These are phyloP conservation scores for Volutella citrinella DNA, from an alignment of 2,329 filamentous ascomycete genomes.

Conservation along the genomic window DNA sequence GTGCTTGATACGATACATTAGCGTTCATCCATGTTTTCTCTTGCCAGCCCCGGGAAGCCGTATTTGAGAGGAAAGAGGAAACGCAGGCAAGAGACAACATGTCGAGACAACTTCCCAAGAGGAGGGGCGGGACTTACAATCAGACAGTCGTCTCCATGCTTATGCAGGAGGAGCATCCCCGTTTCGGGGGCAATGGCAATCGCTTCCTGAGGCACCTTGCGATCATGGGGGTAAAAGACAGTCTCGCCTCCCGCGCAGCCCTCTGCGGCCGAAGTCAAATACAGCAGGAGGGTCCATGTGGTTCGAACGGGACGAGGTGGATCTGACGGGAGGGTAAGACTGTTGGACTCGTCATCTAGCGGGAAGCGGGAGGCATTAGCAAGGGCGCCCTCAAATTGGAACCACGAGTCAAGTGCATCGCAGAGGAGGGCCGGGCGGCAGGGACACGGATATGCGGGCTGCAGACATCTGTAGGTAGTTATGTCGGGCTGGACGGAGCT, in stretches of 20 bases:
- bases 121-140: conserved; percentile 47
- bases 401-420: no score
- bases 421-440: no score
- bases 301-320: conserved; percentile 47
- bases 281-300: conserved; percentile 89
- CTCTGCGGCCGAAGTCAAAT: conserved; percentile 72
- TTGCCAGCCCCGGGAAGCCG: no score
- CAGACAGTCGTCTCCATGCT: conserved; percentile 85
- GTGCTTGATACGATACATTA: conserved; percentile 50
- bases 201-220: conserved; percentile 55
- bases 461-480: no score
- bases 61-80: no score
- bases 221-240: conserved; percentile 78
- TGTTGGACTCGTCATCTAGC: conserved; percentile 83
- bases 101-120: conserved; percentile 2
- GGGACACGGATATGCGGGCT: no score
- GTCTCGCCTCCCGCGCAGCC: conserved; percentile 85
- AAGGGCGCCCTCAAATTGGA: no score
- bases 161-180: conserved; percentile 84
- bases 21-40: no score
- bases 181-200: conserved; percentile 73
- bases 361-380: conserved; percentile 8
- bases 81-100: conserved; percentile 9
- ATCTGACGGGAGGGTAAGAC: conserved; percentile 51
- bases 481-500: no score